Base-by-base conservation (phyloP, 2,329 filamentous ascomycete genomes). In the Fusarium euwallaceae region DNA sequence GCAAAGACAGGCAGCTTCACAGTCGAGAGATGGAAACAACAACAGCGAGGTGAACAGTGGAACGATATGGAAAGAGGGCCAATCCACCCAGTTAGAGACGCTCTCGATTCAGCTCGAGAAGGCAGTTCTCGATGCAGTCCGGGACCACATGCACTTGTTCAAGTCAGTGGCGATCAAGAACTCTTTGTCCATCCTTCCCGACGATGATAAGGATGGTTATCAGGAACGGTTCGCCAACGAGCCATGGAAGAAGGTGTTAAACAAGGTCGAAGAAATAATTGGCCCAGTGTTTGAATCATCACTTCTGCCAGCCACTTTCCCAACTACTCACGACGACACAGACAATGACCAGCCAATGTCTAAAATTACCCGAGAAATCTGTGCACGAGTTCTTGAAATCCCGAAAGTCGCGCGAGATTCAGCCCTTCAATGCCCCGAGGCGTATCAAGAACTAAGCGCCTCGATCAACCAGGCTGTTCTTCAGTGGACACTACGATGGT, bases 41-140 rank as follows among this genome's bases (percentile, higher is more conserved):
- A 16, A 4, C 16, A 29, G 6, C 3, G 17, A 8, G 6, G 1
- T n/a, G 11, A 22, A 16, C n/a, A 4, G 12, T 8, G 2, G 16
- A 4, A 45, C 41, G 16, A 59, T 27, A 22, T 3, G 5, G 10
- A 12, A 11, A n/a, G 22, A 59, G 12, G 9, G 14, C 4, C 16
- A n/a, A n/a, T 24, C 55, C 9, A 6, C 16, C 7, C 34, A 59
- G 34, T n/a, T 59, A 16, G 34, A 59, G 11, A 16, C n/a, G 14
- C 16, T n/a, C 32, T 66, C 64, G 8, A 55, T 66, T 41, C 22
- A 43, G 24, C 55, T 66, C n/a, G 55, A 66, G 43, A 29, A 7
- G 60, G 12, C 7, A 36, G 34, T 66, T 53, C 56, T 66, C 10
- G 43, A 53, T 22, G 17, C n/a, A 17, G 64, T 66, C 34, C 16